Evolutionary conservation across 257 asterid genomes (phyloP).

Genomic region (Solanum stenotomum): DNA sequence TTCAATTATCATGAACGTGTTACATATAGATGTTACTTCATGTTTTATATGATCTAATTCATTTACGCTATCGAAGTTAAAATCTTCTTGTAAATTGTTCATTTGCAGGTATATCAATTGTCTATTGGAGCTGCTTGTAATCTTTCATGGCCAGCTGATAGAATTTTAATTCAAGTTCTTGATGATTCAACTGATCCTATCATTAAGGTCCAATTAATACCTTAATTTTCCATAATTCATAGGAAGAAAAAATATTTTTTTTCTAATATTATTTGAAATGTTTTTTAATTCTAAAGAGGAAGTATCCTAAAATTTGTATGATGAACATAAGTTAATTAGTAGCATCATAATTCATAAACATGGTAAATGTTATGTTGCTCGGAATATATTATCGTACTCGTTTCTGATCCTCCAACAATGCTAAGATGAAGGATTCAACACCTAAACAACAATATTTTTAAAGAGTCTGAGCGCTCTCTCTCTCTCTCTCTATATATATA

Average conservation of each 20-base stretch:
- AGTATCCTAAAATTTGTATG: not conserved
- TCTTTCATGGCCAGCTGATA: conserved; percentile 26
- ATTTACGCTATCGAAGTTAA: not conserved
- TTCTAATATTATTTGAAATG: not conserved
- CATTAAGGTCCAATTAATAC: conserved; percentile 10
- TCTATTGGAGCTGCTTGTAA: conserved; percentile 34
- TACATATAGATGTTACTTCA: not conserved
- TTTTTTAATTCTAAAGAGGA: not conserved
- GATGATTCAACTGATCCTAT: conserved; percentile 28
- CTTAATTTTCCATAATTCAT: not conserved
- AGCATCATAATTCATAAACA: not conserved
- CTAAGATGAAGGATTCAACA: not conserved
- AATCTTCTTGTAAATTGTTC: not conserved
- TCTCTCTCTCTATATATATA: too few relatives aligned
- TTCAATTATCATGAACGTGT: not conserved
- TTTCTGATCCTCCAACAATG: not conserved
- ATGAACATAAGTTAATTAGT: not conserved
- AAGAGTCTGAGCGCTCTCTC: not conserved
- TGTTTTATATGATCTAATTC: not conserved
- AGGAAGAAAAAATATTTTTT: not conserved
- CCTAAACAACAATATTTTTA: not conserved
- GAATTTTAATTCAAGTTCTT: conserved; percentile 25
- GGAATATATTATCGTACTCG: not conserved
- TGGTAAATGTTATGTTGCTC: not conserved
- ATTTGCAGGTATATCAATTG: conserved; percentile 23